Evolutionary conservation across 2,329 filamentous ascomycete genomes (phyloP).

Genomic region (Daldinia eschscholtzii): DNA sequence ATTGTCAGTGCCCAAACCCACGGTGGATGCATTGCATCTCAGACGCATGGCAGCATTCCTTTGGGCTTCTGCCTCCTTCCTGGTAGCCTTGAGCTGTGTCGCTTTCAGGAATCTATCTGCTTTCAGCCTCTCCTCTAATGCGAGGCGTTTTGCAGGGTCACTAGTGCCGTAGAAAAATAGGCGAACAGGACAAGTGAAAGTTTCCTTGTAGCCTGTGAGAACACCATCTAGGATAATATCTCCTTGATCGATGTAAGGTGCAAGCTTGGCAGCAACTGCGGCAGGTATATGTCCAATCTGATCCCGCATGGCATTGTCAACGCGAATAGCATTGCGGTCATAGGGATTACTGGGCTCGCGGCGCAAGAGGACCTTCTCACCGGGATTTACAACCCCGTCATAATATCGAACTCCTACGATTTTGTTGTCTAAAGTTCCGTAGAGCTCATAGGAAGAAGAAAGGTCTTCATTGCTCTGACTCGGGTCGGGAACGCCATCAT

Average conservation of each 20-base stretch:
- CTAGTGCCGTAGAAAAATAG: conserved; percentile 77
- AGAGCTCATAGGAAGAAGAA: conserved; percentile 57
- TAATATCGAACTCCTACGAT: conserved; percentile 70
- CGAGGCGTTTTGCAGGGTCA: conserved; percentile 63
- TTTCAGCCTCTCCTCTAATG: conserved; percentile 73
- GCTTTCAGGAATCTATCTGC: conserved; percentile 72
- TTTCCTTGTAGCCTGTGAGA: conserved; percentile 74
- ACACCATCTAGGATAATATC: conserved; percentile 76
- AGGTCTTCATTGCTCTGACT: conserved; percentile 60
- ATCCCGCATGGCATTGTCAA: conserved; percentile 78
- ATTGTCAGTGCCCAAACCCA: conserved; percentile 49
- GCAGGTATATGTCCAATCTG: conserved; percentile 86
- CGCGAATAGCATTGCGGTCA: conserved; percentile 81
- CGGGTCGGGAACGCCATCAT: conserved; percentile 55
- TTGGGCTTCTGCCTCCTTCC: conserved; percentile 65
- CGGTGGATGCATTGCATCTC: conserved; percentile 55
- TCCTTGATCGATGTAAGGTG: conserved; percentile 75
- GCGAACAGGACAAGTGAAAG: conserved; percentile 78
- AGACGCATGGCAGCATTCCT: conserved; percentile 59
- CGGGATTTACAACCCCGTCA: conserved; percentile 66
- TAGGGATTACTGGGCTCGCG: conserved; percentile 75
- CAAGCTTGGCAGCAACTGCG: conserved; percentile 75
- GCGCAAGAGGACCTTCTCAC: conserved; percentile 69
- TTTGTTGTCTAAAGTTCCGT: conserved; percentile 64
- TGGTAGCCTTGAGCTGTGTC: conserved; percentile 68